Base-by-base conservation (phyloP, 352 stramenopile genomes). In the Globisporangium okanoganense region DNA sequence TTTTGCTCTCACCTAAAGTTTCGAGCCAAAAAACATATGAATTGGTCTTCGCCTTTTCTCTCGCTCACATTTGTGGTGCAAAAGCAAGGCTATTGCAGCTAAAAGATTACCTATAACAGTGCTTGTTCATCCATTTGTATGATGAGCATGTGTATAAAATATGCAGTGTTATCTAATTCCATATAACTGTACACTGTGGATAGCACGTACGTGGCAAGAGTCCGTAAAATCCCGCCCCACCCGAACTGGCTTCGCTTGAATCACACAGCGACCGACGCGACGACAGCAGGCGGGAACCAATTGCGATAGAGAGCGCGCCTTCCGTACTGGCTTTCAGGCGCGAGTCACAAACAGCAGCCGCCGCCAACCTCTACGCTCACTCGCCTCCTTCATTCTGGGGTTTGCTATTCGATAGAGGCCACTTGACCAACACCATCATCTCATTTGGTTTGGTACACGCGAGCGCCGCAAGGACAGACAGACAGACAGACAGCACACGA, bases 371-470 rank as follows among this genome's bases (percentile, higher is more conserved):
- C 59, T 59, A 55, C 59, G 25, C 41, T n/a, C n/a, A n/a, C n/a
- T n/a, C n/a, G n/a, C 29, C n/a, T 22, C 51, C 29, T 33, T 65
- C 59, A 65, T 52, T 65, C 47, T 63, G 35, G 57, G 57, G 57
- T 57, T 65, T 58, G 36, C 49, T n/a, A 38, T 38, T 55, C 29
- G 29, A 45, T 35, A 29, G 29, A n/a, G 51, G 43, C 36, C 49
- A 45, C 58, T 56, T 49, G 40, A 65, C 59, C 59, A 29, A 55
- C 40, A 56, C 57, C 57, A 48, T 48, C 51, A 24, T 31, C 27
- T n/a, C 50, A 59, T 48, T 65, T 54, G 59, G 59, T 65, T 65
- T 65, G 59, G 59, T 65, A 65, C 58, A 58, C 49, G 48, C 48
- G 36, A 48, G 56, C 56, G 38, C 49, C 27, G 49, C 49, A 56